A percentile compares a stretch with the other conserved stretches of the same genome.
Conservation (phyloP, 2,329 filamentous ascomycete genomes). For the Trematosphaeria pertusa region DNA sequence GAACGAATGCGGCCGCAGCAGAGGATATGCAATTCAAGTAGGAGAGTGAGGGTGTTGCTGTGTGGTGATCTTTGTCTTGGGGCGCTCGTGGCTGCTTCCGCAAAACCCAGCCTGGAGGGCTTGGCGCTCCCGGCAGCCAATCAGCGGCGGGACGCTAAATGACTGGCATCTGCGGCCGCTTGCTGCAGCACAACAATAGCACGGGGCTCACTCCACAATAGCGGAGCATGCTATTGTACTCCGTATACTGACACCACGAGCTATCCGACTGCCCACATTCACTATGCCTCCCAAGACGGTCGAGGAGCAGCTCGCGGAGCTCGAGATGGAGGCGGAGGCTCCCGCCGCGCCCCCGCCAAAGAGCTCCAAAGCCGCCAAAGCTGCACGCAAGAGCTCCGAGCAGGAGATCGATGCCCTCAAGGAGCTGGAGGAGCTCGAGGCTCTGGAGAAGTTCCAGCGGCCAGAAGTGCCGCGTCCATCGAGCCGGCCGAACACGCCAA, state of each 20-base stretch:
- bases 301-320: slow-evolving; percentile 57
- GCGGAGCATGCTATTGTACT: slow-evolving; percentile 1
- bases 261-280: slow-evolving; percentile 1
- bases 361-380: slow-evolving; percentile 53
- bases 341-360: slow-evolving; percentile 41
- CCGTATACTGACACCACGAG: not conserved
- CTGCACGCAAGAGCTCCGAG: slow-evolving; percentile 50
- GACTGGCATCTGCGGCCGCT: slow-evolving; percentile 23
- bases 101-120: slow-evolving; percentile 33
- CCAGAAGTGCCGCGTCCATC: slow-evolving; percentile 65
- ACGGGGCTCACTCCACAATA: slow-evolving; percentile 15
- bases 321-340: slow-evolving; percentile 44
- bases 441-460: slow-evolving; percentile 57
- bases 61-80: slow-evolving; percentile 47
- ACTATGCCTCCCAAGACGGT: slow-evolving; percentile 50
- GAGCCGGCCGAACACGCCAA: slow-evolving; percentile 80
- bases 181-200: slow-evolving; percentile 20
- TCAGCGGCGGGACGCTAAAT: slow-evolving; percentile 29
- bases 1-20: not conserved
- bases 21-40: slow-evolving; percentile 18
- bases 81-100: slow-evolving; percentile 40
- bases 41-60: slow-evolving; percentile 26
- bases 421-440: slow-evolving; percentile 80
- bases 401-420: slow-evolving; percentile 77
- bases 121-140: slow-evolving; percentile 35